A percentile compares a stretch with the other conserved stretches of the same genome.
phyloP scores from a whole-genome alignment of 805 yeast genomes.

The Metahyphopichia silvanorum region DNA sequence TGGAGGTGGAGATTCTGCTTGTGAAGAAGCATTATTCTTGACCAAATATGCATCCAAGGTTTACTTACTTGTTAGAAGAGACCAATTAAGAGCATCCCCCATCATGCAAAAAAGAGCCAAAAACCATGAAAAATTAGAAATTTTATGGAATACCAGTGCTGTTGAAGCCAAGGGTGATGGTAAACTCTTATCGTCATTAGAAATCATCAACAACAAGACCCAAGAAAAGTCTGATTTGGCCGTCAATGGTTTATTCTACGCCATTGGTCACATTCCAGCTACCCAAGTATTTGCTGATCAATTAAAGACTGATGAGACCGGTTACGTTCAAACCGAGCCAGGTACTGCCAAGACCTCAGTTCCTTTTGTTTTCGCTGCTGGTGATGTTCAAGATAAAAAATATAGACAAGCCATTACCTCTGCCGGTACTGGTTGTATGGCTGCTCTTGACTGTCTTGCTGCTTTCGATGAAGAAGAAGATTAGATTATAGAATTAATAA shows the following conservation, averaged over 20 bases:
- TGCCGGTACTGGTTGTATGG: constrained; percentile 99
- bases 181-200: constrained; percentile 64
- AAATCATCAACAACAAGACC: constrained; percentile 68
- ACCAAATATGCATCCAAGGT: constrained; percentile 98
- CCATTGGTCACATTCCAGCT: constrained; percentile 97
- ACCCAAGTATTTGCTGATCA: constrained; percentile 76
- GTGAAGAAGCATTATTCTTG: constrained; percentile 96
- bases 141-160: constrained; percentile 82
- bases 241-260: constrained; percentile 93
- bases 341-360: constrained; percentile 86
- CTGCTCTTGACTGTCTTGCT: constrained; percentile 77
- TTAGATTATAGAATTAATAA: not conserved
- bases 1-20: constrained; percentile 99
- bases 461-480: constrained; percentile 3
- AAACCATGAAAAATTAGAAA: constrained; percentile 83
- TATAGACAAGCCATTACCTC: constrained; percentile 99
- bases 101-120: constrained; percentile 95
- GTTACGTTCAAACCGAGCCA: constrained; percentile 86
- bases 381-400: constrained; percentile 95
- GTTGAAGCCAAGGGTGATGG: constrained; percentile 94
- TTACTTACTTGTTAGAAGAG: constrained; percentile 89
- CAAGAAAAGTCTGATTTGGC: constrained; percentile 64
- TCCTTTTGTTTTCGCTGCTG: constrained; percentile 95
- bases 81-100: constrained; percentile 88
- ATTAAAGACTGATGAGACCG: constrained; percentile 79